Evolutionary conservation across 495 filamentous ascomycete species (phyloP), one percentile per base, ranked within the genome.

Genomic region (Penicillium atrosanguineum): DNA sequence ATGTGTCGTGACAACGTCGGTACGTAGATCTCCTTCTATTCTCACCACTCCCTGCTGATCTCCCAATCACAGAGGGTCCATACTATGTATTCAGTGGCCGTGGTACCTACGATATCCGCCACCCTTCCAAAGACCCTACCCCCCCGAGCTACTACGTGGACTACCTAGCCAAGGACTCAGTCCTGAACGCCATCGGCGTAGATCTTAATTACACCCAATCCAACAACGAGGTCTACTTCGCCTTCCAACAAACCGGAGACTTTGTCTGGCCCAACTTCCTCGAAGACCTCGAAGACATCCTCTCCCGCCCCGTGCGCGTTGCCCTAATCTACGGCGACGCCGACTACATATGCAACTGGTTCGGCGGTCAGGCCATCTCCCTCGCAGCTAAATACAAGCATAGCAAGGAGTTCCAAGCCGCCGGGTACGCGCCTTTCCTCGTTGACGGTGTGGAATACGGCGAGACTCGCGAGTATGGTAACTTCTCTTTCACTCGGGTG

Each of bases 281-380:
- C 19, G 74, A 76, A 18, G 74, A 80, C 49, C 62, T 87, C n/a
- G 72, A 73, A 39, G 73, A 79, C 25, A 61, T 85, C 23, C 69
- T 86, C 16, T 53, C 70, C 3, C 69, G 69, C 29, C 77, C 77
- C 6, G 78, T 91, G 46, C 80, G 83, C 41, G 81, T 91, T 16
- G 79, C 82, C 14, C 73, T 90, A 9, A 77, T 89, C 55, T 89
- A 88, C 61, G 87, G 83, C 31, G 80, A 81, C 64, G 69, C 74
- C 31, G 81, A 85, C 46, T 85, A 81, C 50, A 72, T 74, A 25
- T 83, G 81, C 59, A 83, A 79, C 61, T 74, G 72, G 72, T 68
- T 75, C 48, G 73, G 73, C 5, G 73, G 71, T 18, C 56, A 76
- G 50, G 68, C 69, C 8, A 47, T 76, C 55, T 72, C 68, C 25